Conservation (phyloP, 257 asterid genomes). For the Anisodus acutangulus region DNA sequence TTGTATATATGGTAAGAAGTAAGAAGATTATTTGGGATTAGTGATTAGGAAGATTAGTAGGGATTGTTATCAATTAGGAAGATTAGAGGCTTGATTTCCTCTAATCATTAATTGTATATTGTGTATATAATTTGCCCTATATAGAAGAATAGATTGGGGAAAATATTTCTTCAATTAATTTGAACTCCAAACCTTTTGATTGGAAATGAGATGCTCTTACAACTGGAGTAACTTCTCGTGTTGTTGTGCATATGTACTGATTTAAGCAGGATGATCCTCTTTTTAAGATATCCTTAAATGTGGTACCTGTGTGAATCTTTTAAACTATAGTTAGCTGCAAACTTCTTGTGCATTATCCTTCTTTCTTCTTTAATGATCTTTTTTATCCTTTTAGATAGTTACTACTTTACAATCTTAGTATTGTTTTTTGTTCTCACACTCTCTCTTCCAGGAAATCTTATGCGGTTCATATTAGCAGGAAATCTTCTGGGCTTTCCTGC, state of each 20-base stretch:
- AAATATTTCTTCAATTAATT: background rate
- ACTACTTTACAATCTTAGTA: slow-evolving; percentile 20
- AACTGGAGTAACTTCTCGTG: background rate
- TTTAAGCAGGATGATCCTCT: slow-evolving; percentile 19
- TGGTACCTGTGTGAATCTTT: background rate
- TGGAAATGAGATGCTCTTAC: background rate
- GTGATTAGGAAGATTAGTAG: too few species aligned
- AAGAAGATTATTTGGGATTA: too few species aligned
- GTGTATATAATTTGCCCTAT: too few species aligned
- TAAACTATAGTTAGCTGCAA: background rate
- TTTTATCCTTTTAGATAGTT: background rate
- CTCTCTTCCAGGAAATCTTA: slow-evolving; percentile 66
- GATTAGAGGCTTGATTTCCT: too few species aligned
- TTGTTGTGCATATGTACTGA: background rate
- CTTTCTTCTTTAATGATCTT: background rate
- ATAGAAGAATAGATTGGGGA: too few species aligned
- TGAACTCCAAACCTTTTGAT: background rate
- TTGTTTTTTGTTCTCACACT: background rate
- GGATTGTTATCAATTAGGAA: too few species aligned
- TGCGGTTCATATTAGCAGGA: slow-evolving; percentile 73
- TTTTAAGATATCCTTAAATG: background rate
- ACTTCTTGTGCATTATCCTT: background rate
- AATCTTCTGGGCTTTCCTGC: slow-evolving; percentile 95
- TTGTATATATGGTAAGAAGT: too few species aligned
- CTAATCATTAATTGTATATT: too few species aligned